Percentiles rank a stretch among this genome's conserved stretches.
Conservation (phyloP, 2,329 filamentous ascomycete species). For the Arachnopeziza araneosa region DNA sequence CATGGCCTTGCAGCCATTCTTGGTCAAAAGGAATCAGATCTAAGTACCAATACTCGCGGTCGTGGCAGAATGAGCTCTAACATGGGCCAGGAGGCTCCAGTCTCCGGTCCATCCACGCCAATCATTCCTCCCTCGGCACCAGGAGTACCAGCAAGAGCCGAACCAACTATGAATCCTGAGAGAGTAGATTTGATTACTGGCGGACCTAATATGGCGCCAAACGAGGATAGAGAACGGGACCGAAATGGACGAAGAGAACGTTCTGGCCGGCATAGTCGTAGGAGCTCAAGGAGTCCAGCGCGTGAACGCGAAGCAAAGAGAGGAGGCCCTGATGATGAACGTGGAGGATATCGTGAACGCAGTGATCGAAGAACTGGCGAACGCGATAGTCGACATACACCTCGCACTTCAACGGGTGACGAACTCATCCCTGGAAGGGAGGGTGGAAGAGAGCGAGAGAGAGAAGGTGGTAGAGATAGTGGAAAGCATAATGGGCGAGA, state of each 20-base stretch:
- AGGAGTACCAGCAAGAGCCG: background rate
- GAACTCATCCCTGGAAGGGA: slow-evolving; percentile 9
- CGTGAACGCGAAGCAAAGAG: slow-evolving; percentile 27
- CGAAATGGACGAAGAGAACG: slow-evolving; percentile 26
- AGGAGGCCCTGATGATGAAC: slow-evolving; percentile 23
- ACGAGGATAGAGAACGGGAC: slow-evolving; percentile 24
- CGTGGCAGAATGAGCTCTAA: slow-evolving; percentile 33
- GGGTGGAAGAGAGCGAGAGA: slow-evolving; percentile 17
- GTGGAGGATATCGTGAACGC: slow-evolving; percentile 26
- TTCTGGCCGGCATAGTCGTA: slow-evolving; percentile 28
- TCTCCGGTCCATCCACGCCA: slow-evolving; percentile 45
- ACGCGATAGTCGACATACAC: slow-evolving; percentile 9
- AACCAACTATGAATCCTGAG: slow-evolving; percentile 9
- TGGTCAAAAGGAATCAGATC: slow-evolving; percentile 36
- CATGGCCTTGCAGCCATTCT: slow-evolving; percentile 55
- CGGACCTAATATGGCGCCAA: slow-evolving; percentile 1
- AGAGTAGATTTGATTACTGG: slow-evolving; percentile 28
- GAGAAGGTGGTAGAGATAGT: slow-evolving; percentile 21
- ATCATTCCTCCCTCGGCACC: slow-evolving; percentile 44
- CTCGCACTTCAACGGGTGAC: slow-evolving; percentile 6
- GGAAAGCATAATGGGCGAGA: slow-evolving; percentile 21
- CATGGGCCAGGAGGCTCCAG: slow-evolving; percentile 46
- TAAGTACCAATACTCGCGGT: slow-evolving; percentile 25
- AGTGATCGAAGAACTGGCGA: slow-evolving; percentile 15
- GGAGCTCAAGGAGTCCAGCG: slow-evolving; percentile 25